Percentiles rank a stretch among this genome's conserved stretches.
phyloP scores from a whole-genome alignment of 139 green algal species.

The Chlamydomonas schloesseri region DNA sequence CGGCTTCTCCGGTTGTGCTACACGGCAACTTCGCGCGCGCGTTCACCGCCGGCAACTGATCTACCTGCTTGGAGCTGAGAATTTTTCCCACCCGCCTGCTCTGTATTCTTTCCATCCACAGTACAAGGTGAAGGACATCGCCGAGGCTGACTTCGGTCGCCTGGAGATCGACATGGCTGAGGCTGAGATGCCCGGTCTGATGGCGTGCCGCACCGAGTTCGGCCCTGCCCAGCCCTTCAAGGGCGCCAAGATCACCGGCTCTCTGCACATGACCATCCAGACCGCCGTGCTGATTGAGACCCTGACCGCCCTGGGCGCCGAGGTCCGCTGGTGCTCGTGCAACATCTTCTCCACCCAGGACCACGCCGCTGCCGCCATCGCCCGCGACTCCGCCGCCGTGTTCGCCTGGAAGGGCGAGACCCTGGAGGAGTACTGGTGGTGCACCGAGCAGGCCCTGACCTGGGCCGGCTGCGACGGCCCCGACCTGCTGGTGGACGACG shows the following conservation, averaged over 20 bases:
- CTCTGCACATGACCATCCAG: slow-evolving; percentile 99
- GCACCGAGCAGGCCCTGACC: slow-evolving; percentile 94
- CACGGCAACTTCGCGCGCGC: no score
- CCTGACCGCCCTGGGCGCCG: slow-evolving; percentile 93
- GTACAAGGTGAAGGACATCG: slow-evolving; percentile 97
- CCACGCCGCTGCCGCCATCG: slow-evolving; percentile 97
- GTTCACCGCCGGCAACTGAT: no score
- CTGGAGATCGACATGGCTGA: slow-evolving; percentile 99
- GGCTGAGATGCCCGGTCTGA: slow-evolving; percentile 98
- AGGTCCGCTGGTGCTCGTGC: slow-evolving; percentile 99
- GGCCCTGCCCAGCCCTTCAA: slow-evolving; percentile 93
- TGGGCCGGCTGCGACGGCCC: slow-evolving; percentile 89
- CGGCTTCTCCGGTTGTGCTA: no score
- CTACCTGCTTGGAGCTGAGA: background rate
- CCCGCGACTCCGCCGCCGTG: slow-evolving; percentile 93
- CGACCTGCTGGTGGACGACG: slow-evolving; percentile 99
- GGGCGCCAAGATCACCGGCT: slow-evolving; percentile 94
- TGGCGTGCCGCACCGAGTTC: slow-evolving; percentile 95
- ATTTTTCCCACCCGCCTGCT: background rate
- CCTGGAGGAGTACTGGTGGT: slow-evolving; percentile 99
- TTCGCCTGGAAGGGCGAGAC: slow-evolving; percentile 99
- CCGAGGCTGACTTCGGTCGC: slow-evolving; percentile 97
- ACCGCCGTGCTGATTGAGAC: slow-evolving; percentile 99
- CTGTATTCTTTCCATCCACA: slow-evolving; percentile 44
- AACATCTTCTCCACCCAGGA: slow-evolving; percentile 99